Base-by-base conservation (phyloP, 1,284 basidiomycete genomes). In the Cryptococcus wingfieldii region DNA sequence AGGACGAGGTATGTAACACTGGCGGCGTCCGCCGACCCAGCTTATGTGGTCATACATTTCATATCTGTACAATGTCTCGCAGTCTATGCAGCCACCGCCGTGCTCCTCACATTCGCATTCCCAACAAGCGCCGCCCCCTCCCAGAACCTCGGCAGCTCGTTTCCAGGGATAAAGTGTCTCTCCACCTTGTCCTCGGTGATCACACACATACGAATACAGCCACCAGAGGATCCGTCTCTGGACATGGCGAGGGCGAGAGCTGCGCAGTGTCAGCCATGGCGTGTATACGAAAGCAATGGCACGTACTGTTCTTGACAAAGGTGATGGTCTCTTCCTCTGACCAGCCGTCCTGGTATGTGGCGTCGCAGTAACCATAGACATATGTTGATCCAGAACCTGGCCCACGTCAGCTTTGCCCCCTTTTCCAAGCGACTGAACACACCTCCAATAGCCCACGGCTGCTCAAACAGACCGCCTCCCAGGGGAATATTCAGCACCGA, bases 351-450 rank as follows among this genome's bases (percentile, higher is more conserved):
- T 84, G 80, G 78, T 90, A 99, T n/a, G 92, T 98, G 31, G 96
- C 91, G 76, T 99, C 96, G 73, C 96, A 98, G 79, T 96, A 98
- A 48, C 95, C 96, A 72, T 98, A 98, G 18, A 98, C 93, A 75
- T 98, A 99, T 12, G 93, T 91, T 43, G 93, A 97, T 14, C 96
- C 96, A 54, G 92, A 96, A 37, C 91, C 90, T 91, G 59, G 4
- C n/a, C n/a, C 9, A 19, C 18, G 42, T 65, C 46, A 68, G 64
- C 50, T 8, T 23, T 13, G 42, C 19, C 39, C 49, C 44, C 38
- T 10, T 2, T 31, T 39, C 48, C n/a, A 23, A 19, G 39, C 28
- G 53, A 34, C 14, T 18, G 19, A 5, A 78, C 82, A 50, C 70
- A 86, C 91, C 93, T 71, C 91, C 93, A 65, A 97, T 97, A 50